These are phyloP conservation scores for Sindora glabra DNA, from an alignment of 306 rosid genomes.

Conservation along the genomic window DNA sequence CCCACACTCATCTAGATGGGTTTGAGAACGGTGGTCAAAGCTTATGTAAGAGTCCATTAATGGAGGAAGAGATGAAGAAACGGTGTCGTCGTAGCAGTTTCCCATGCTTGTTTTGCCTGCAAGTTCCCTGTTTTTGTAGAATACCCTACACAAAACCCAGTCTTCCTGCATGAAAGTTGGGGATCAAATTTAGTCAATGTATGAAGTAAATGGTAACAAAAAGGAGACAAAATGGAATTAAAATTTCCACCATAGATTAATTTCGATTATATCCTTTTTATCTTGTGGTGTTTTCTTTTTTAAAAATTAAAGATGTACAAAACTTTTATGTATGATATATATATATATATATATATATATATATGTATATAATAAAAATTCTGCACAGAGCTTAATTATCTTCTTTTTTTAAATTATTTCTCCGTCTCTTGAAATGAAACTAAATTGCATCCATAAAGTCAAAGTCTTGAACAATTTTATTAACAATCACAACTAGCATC, in stretches of 20 bases:
- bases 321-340: no score
- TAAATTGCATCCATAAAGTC: slow-evolving; percentile 35
- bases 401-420: no score
- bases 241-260: slow-evolving; percentile 23
- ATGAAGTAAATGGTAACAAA: no score
- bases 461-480: slow-evolving; percentile 9
- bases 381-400: no score
- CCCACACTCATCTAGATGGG: slow-evolving; percentile 35
- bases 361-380: no score
- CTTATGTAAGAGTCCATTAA: slow-evolving; percentile 77
- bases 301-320: no score
- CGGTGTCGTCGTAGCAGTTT: slow-evolving; percentile 54
- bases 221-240: no score
- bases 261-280: no score
- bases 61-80: slow-evolving; percentile 59
- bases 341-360: no score
- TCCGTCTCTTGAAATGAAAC: slow-evolving; percentile 20
- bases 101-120: slow-evolving; percentile 35
- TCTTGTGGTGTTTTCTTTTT: no score
- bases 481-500: slow-evolving; percentile 23
- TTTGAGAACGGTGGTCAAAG: slow-evolving; percentile 50
- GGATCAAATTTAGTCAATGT: no score
- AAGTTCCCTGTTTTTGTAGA: slow-evolving; percentile 57
- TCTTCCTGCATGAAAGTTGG: slow-evolving; percentile 60
- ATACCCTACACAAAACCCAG: slow-evolving; percentile 81